Evolutionary conservation across 2,329 filamentous ascomycete species (phyloP).

Genomic region (Coniochaeta prunicola): DNA sequence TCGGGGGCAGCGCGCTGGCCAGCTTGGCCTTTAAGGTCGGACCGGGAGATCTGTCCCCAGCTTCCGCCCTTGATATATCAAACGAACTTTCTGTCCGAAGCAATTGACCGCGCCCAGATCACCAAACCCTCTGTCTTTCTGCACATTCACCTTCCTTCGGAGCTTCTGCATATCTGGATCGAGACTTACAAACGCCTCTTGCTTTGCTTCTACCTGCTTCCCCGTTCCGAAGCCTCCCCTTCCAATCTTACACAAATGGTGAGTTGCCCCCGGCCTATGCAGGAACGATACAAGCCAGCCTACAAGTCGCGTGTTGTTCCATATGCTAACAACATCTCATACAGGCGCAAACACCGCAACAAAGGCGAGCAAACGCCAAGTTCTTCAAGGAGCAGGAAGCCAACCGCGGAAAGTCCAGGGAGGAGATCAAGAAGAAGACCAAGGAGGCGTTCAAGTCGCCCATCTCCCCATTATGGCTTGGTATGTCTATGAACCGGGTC

Average conservation of each 20-base stretch:
- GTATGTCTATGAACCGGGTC: conserved; percentile 42
- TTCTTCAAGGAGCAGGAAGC: conserved; percentile 67
- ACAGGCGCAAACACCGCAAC: conserved; percentile 77
- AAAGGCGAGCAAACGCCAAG: conserved; percentile 73
- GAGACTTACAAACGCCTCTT: neutral
- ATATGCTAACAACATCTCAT: neutral
- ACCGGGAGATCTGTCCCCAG: neutral
- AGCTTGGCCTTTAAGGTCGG: neutral
- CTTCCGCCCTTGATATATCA: neutral
- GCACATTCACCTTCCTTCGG: neutral
- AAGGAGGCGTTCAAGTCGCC: conserved; percentile 53
- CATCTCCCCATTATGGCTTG: conserved; percentile 57
- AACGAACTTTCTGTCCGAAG: neutral
- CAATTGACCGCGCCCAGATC: neutral
- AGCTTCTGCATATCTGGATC: neutral
- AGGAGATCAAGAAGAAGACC: conserved; percentile 51
- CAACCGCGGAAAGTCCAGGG: conserved; percentile 68
- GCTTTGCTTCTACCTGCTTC: neutral
- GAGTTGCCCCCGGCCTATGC: neutral
- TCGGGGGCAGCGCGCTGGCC: neutral
- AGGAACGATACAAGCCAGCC: neutral
- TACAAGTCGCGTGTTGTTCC: neutral
- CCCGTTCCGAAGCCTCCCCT: neutral
- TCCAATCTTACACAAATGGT: neutral
- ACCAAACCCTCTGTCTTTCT: neutral